Base-by-base conservation (phyloP, 306 rosid species). In the peach (Prunus persica) region DNA sequence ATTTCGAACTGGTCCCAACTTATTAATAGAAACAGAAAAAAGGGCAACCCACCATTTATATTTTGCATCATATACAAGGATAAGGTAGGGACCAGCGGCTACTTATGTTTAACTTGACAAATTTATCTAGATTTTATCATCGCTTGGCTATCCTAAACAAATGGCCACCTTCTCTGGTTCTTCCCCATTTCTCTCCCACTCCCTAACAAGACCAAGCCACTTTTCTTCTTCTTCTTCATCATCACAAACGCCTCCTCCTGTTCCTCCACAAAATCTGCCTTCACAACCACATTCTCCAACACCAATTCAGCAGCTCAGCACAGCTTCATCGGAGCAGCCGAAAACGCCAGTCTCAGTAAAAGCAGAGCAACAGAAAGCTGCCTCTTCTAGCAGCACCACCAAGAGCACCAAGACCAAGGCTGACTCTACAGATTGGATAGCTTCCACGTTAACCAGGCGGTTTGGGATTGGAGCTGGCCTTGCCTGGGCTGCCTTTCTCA, bases 401-500 rank as follows among this genome's bases (percentile, higher is more conserved):
- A 46, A 11, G 12, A 38, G 69, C 62, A 46, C 86, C 66, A 64
- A 82, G 57, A 68, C 81, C 19, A 84, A 86, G 75, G 89, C 76
- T 69, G 99, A 95, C 2, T 84, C 97, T 76, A 90, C 97, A 25
- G 97, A 92, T 58, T 95, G 99, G 99, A 82, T 92, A 38, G 97
- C 99, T 78, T 82, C 96, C 47, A 81, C 83, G 24, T 79, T 95
- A 64, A 95, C 93, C 2, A 90, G 97, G 79, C 78, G 99, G 65
- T 95, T 92, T 38, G 99, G 99, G 6, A 85, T 95, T 8, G 97
- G 96, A 60, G 97, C 99, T 41, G 99, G 99, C 71, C 99, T 95
- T 76, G 96, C 97, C 2, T 95, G 99, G 97, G 96, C 85, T 81
- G 90, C 82, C 38, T 92, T 92, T 79, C 96, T 92, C 38, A 93